These are phyloP conservation scores for Colletotrichum cereale DNA, from an alignment of 2,329 filamentous ascomycete genomes.

Conservation along the genomic window DNA sequence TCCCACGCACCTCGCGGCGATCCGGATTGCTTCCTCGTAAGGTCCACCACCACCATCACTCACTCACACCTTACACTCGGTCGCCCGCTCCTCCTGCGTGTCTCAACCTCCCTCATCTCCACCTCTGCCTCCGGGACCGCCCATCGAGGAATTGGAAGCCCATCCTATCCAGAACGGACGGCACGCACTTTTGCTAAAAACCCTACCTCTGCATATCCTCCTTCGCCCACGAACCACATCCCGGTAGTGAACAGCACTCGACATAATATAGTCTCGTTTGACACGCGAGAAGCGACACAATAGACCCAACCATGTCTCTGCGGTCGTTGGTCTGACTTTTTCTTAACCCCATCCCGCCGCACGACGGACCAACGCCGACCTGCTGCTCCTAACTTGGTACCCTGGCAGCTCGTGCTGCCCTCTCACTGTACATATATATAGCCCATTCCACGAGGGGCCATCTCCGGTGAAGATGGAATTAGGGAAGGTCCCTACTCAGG, in stretches of 20 bases:
- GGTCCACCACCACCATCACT: constrained; percentile 27
- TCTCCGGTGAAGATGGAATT: constrained; percentile 33
- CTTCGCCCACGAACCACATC: constrained; percentile 25
- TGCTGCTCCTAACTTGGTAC: constrained; percentile 28
- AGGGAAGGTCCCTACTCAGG: constrained; percentile 18
- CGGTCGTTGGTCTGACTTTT: constrained; percentile 35
- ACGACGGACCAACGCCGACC: constrained; percentile 23
- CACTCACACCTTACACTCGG: background rate
- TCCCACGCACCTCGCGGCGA: constrained; percentile 20
- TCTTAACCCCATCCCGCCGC: constrained; percentile 21
- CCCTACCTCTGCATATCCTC: constrained; percentile 31
- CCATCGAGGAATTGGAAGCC: constrained; percentile 17
- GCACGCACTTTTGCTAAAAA: constrained; percentile 25
- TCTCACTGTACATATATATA: constrained; percentile 33
- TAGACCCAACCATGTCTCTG: constrained; percentile 35
- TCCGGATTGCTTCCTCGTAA: constrained; percentile 31
- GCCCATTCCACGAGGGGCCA: constrained; percentile 23
- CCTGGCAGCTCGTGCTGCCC: constrained; percentile 19
- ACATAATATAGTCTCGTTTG: constrained; percentile 8
- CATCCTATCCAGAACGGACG: constrained; percentile 29
- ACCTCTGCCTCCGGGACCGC: constrained; percentile 11
- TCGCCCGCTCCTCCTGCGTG: constrained; percentile 9
- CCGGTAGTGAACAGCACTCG: constrained; percentile 19
- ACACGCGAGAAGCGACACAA: constrained; percentile 25
- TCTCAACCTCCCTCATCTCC: constrained; percentile 30